A percentile compares a stretch with the other conserved stretches of the same genome.
phyloP scores from a whole-genome alignment of 148 eudicot genomes.

The Vaccinium macrocarpon region DNA sequence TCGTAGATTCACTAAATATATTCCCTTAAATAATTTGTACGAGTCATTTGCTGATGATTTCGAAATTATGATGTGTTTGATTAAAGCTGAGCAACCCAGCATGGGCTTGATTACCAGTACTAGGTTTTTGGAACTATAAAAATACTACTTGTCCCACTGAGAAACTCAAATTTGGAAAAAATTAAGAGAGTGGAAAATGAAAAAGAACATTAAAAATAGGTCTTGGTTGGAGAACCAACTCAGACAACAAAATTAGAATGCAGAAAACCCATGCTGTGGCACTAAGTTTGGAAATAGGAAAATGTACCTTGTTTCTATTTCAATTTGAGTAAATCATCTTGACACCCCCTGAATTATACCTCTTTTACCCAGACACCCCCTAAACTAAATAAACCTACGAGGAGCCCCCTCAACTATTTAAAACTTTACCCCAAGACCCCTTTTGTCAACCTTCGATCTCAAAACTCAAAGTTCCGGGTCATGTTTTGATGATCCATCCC shows the following conservation, averaged over 20 bases:
- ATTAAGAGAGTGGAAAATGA: background rate
- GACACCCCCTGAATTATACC: too few relatives aligned
- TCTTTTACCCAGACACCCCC: too few relatives aligned
- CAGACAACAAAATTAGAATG: too few relatives aligned
- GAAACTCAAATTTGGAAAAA: background rate
- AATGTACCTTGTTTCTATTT: too few relatives aligned
- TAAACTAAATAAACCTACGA: too few relatives aligned
- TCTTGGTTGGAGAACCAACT: background rate
- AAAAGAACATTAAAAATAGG: too few relatives aligned
- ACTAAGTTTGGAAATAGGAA: background rate
- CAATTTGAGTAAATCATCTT: too few relatives aligned
- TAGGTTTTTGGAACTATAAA: background rate
- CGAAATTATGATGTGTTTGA: background rate
- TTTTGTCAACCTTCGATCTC: too few relatives aligned
- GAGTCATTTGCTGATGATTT: background rate
- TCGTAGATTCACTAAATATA: background rate
- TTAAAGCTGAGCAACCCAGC: background rate
- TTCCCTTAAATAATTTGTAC: background rate
- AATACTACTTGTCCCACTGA: background rate
- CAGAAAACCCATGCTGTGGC: background rate
- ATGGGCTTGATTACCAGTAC: background rate
- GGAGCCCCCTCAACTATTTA: too few relatives aligned
- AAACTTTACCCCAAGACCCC: too few relatives aligned
- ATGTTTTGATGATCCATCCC: too few relatives aligned
- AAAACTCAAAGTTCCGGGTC: too few relatives aligned